Base-by-base conservation (phyloP, 1,284 basidiomycete species). In the Agroathelia rolfsii region DNA sequence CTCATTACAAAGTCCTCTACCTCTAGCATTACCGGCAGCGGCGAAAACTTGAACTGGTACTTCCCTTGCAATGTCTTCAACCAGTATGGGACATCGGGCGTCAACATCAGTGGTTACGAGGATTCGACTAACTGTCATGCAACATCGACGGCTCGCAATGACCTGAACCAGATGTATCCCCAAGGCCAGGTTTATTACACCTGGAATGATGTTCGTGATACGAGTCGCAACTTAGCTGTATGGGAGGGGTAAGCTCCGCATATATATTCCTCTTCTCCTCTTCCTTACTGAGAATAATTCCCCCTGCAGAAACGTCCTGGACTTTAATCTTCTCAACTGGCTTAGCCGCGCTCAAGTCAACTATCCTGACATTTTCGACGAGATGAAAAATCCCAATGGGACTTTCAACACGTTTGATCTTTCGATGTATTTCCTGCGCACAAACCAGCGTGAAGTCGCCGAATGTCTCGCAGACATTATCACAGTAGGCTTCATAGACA, bases 401-500 rank as follows among this genome's bases (percentile, higher is more conserved):
- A 74, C 79, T 0, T 96, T 72, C 61, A 79, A 80, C 34, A 76
- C 79, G 30, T 77, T 76, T 42, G 94, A 99, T 50, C 69, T 96
- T 34, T 87, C 88, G 11, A 84, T 92, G 71, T 62, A 70, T 45
- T 69, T 96, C 43, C 55, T 74, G 43, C 76, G 85, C 44, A 69
- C 72, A 30, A 70, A 73, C 37, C 65, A 80, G 53, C 61, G 69
- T 48, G 48, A 68, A 5, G 52, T 90, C 22, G 89, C 77, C 5
- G 71, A 75, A 44, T 99, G 95, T 60, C 66, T 98, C 32, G 69
- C 84, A 49, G 87, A 97, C 54, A 67, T 89, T 44, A 62, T 86
- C 40, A 80, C 78, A 10, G 78, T 97, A 41, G 95, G 93, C 8
- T 96, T 86, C 59, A 82, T 98, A 51, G 94, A 97, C 60, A 89